Base-by-base conservation (phyloP, 1,139 yeast species). In the Geotrichum fermentans region DNA sequence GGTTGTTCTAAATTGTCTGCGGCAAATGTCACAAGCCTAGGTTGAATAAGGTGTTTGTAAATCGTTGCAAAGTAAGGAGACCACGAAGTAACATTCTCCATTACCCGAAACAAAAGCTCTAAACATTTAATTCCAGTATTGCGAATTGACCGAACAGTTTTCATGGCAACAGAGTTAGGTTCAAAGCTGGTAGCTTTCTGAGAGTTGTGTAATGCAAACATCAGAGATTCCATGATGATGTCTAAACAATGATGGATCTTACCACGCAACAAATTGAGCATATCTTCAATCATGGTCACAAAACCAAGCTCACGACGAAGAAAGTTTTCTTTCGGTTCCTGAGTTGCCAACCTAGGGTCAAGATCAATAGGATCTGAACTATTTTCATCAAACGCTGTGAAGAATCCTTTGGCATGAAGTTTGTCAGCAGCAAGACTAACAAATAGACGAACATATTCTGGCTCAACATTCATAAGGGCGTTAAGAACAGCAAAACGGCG, bases 1-100 rank as follows among this genome's bases (percentile, higher is more conserved):
- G 90, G 83, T 59, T 83, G 89, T 60, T 88, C 95, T 41, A 85
- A 71, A 62, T 90, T 90, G 59, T 86, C 96, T 37, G 70, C 74
- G 2, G 84, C 83, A 64, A 90, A 89, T 21, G 75, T 72, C 0
- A 58, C 69, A 58, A 92, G 71, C 59, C 94, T 78, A 11, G 95
- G 90, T 20, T 62, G 60, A n/a, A 92, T 70, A 33, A 89, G 70
- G 38, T 70, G 62, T 2, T 68, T 62, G 60, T 77, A 83, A 10
- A 92, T 74, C 2, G 69, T 58, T 3, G 72, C 71, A 44, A 79
- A 74, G 58, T 78, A 78, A 0, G 65, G 61, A 10, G 65, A 65
- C 96, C 97, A 89, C 40, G 13, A 11, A 11, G 43, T 14, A 21
- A 40, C 49, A 30, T 40, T 30, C 4, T 45, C 49, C 43, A 52